These are phyloP conservation scores for Flaveria bidentis DNA, from an alignment of 129 eudicot genomes.

Conservation along the genomic window DNA sequence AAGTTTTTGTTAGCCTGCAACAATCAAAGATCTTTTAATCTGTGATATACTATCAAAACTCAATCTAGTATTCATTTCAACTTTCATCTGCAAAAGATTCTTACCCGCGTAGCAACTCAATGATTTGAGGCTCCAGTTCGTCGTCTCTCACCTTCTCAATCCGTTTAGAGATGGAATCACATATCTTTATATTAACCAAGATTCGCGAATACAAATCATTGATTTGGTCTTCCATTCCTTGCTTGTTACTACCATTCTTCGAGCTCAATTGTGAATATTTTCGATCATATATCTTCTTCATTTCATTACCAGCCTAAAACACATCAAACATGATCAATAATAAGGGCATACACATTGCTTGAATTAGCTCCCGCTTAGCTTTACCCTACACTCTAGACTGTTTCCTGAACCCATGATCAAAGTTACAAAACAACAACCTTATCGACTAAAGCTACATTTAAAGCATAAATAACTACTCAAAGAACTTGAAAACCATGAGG, in stretches of 20 bases:
- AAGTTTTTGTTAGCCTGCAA: slow-evolving; percentile 53
- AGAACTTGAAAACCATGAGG: background rate
- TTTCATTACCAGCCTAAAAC: slow-evolving; percentile 47
- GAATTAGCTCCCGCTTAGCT: too few species aligned
- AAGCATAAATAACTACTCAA: too few species aligned
- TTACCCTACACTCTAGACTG: too few species aligned
- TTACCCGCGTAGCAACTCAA: slow-evolving; percentile 60
- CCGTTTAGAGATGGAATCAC: slow-evolving; percentile 51
- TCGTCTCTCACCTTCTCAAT: slow-evolving; percentile 59
- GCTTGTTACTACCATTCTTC: slow-evolving; percentile 28
- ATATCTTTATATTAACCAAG: slow-evolving; percentile 43
- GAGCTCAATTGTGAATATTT: slow-evolving; percentile 43
- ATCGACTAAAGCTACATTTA: background rate
- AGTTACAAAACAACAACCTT: background rate
- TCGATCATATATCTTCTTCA: slow-evolving; percentile 44
- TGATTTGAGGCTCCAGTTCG: slow-evolving; percentile 56
- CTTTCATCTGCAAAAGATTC: slow-evolving; percentile 14
- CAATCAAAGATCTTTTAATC: slow-evolving; percentile 2
- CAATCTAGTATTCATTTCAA: background rate
- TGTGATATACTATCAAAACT: slow-evolving; percentile 18
- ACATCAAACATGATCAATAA: background rate
- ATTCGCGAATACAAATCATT: slow-evolving; percentile 46
- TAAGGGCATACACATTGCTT: background rate
- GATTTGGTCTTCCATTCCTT: slow-evolving; percentile 38
- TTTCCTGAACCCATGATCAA: too few species aligned